phyloP scores from a whole-genome alignment of 2,329 filamentous ascomycete species.

The Penicillium sp. region DNA sequence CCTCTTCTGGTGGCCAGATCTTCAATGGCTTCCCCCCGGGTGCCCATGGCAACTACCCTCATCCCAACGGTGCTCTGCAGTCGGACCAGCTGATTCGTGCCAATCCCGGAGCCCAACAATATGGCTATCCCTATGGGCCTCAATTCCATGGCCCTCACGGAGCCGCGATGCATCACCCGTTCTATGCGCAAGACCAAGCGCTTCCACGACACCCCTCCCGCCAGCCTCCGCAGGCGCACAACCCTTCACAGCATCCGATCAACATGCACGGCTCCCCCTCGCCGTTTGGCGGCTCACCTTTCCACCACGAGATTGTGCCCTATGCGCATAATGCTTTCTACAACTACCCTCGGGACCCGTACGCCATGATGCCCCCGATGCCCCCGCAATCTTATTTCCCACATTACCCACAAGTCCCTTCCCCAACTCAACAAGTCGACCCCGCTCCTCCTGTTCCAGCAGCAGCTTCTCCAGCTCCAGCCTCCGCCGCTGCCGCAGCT shows the following conservation, averaged over 20 bases:
- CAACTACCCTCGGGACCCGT: conserved; percentile 39
- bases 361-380: conserved; percentile 39
- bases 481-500: conserved; percentile 20
- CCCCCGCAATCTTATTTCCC: conserved; percentile 42
- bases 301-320: conserved; percentile 44
- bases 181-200: conserved; percentile 33
- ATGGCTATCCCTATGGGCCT: conserved; percentile 36
- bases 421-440: conserved; percentile 35
- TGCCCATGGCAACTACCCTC: conserved; percentile 33
- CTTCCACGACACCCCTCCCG: conserved; percentile 33
- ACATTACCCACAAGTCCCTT: conserved; percentile 39
- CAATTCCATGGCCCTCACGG: conserved; percentile 33
- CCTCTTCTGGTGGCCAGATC: conserved; percentile 45
- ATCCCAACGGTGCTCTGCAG: conserved; percentile 29
- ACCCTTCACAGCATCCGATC: conserved; percentile 36
- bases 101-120: conserved; percentile 30
- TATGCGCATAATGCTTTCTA: conserved; percentile 41
- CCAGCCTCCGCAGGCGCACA: conserved; percentile 30
- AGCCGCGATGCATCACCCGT: conserved; percentile 31
- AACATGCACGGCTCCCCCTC: conserved; percentile 23
- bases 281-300: conserved; percentile 36
- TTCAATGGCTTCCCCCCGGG: conserved; percentile 38
- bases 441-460: conserved; percentile 25
- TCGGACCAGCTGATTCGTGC: conserved; percentile 40
- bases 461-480: conserved; percentile 1